Base-by-base conservation (phyloP, 331 rosid species). In the Erythrophleum ivorense region DNA sequence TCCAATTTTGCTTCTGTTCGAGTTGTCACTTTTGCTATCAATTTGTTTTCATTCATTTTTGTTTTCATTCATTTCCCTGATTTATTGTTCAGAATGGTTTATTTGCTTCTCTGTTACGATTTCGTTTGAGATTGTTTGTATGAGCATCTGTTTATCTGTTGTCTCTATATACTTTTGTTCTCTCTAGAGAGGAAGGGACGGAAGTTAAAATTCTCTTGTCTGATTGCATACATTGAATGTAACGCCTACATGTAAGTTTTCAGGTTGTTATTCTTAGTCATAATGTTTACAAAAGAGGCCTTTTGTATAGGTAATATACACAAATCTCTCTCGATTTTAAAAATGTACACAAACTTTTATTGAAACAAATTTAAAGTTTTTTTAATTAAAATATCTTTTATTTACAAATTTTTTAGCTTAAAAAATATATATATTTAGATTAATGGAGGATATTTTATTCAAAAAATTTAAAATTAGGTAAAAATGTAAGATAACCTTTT, bases 1-100 rank as follows among this genome's bases (percentile, higher is more conserved):
- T 24, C 14, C 50, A 36, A 15, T 76, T 86, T 75, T 80, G 53
- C 58, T 76, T 76, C 78, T 76, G 19, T 67, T 63, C 34, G 45
- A 67, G 11, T 43, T 63, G 76, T 76, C 8, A 11, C 45, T 19
- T 55, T 65, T 29, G 29, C 3, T 84, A 21, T 38, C 13, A 24
- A 5, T 73, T n/a, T 59, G 73, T 45, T 69, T 68, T 70, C 53
- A n/a, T n/a, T n/a, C n/a, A n/a, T n/a, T n/a, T n/a, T n/a, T n/a
- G n/a, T n/a, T n/a, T n/a, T n/a, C n/a, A 9, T 57, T 19, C 14
- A 9, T 57, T 8, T 31, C 55, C 64, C 19, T 75, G 21, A 19
- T 78, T 78, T 53, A 31, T 6, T 48, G 48, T 49, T 58, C 31
- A 31, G 50, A 57, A 36, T 36, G 24, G n/a, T 57, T 19, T 6